These are phyloP conservation scores for Chalara sp. DNA, from an alignment of 2,329 filamentous ascomycete genomes.

Conservation along the genomic window DNA sequence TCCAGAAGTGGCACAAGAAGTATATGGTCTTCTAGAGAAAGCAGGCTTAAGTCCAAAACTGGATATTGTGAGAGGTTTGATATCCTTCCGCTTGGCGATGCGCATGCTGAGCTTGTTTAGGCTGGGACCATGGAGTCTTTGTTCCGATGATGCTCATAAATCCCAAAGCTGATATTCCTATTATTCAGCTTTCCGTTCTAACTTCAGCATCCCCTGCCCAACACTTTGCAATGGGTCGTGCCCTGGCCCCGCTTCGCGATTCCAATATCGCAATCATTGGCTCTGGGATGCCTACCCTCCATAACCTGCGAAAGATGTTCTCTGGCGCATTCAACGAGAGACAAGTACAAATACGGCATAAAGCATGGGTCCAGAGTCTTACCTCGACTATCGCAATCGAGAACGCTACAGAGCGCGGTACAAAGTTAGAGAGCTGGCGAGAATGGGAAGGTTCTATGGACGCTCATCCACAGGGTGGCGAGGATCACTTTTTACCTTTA, in stretches of 20 bases:
- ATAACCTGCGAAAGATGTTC: constrained; percentile 54
- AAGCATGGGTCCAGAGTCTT: constrained; percentile 42
- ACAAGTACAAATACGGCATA: constrained; percentile 49
- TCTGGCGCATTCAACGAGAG: constrained; percentile 44
- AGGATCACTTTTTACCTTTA: constrained; percentile 57
- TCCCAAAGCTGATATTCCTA: constrained; percentile 40
- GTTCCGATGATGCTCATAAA: constrained; percentile 19
- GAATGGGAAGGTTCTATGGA: constrained; percentile 46
- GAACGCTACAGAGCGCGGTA: constrained; percentile 28
- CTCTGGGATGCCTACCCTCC: constrained; percentile 65
- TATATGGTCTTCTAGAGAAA: constrained; percentile 37
- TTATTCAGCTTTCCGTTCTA: constrained; percentile 63
- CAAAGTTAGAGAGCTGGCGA: constrained; percentile 38
- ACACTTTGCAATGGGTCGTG: constrained; percentile 62
- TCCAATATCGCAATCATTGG: constrained; percentile 62
- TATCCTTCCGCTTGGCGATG: neutral
- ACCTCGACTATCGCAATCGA: constrained; percentile 27
- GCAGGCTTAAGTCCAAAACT: constrained; percentile 32
- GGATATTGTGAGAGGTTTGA: constrained; percentile 17
- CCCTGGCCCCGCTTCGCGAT: constrained; percentile 58
- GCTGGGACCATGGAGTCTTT: constrained; percentile 63
- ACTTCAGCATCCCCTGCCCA: constrained; percentile 54
- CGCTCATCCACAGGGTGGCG: constrained; percentile 48
- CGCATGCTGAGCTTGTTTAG: constrained; percentile 3
- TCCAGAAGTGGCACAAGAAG: constrained; percentile 43